Base-by-base conservation (phyloP, 1,284 basidiomycete species). In the Volvariella surrecta region DNA sequence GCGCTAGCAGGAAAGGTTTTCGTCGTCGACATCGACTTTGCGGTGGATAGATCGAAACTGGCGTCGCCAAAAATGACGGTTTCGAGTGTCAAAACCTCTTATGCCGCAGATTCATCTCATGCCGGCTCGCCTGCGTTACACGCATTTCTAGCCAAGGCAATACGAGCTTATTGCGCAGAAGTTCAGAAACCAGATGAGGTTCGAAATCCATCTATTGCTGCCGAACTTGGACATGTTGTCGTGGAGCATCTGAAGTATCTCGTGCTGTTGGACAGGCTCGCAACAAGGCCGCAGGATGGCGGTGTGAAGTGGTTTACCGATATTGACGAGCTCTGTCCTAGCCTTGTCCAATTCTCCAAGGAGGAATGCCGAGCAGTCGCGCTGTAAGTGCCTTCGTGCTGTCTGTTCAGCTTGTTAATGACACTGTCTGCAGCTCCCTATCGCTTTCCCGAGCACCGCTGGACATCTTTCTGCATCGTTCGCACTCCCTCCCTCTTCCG, bases 291-390 rank as follows among this genome's bases (percentile, higher is more conserved):
- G 58, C 73, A 76, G 2, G 76, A 79, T 40, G 70, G 69, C 34
- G 85, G 84, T 1, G 67, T 82, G 24, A 68, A 75, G 39, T 89
- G 86, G 86, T 87, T 89, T 54, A 75, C 68, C 39, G 79, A 80
- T 50, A 63, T 81, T 24, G 71, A 79, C 54, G 58, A 68, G 21
- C 60, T 83, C 18, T 71, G 68, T 40, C 60, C 68, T 11, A 64
- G 67, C 18, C 57, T 76, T 1, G 72, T 76, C 47, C 58, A 55
- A 4, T 63, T 82, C 44, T 71, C 79, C 1, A 66, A 62, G 47
- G 65, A 58, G 11, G 82, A 86, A 59, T 74, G 74, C 1, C 58
- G 66, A 30, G 63, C 58, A 0, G 59, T 82, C 13, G 68, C 73
- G 32, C 67, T 58, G 81, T 83, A 55, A 46, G 76, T 67, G 3